A percentile compares a stretch with the other conserved stretches of the same genome.
These are phyloP conservation scores for Backusella macrospora DNA, from an alignment of 192 early-diverging fungal genomes.

Conservation along the genomic window DNA sequence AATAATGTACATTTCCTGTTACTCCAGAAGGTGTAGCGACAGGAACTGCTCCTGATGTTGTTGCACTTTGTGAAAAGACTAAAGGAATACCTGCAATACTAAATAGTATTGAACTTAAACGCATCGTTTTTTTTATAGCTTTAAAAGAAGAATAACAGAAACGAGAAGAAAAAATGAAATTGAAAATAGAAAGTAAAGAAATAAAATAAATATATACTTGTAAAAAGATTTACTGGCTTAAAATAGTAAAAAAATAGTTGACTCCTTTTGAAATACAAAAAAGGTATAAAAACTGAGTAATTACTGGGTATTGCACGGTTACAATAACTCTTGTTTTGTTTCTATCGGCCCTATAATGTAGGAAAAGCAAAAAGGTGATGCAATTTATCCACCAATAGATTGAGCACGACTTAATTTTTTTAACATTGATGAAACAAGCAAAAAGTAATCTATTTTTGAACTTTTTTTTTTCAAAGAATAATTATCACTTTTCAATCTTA, in stretches of 20 bases:
- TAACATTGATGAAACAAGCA: not conserved
- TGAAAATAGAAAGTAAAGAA: not conserved
- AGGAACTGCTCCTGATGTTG: not conserved
- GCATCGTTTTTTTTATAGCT: not conserved
- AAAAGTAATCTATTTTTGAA: slow-evolving; percentile 9
- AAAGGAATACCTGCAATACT: not conserved
- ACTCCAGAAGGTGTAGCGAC: slow-evolving; percentile 10
- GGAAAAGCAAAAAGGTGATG: not conserved
- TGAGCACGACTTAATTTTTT: not conserved
- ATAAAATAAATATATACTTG: not conserved
- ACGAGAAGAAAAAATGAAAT: not conserved
- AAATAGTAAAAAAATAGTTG: slow-evolving; percentile 17
- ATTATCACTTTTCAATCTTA: not conserved
- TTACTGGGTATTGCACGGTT: not conserved
- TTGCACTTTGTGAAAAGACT: not conserved
- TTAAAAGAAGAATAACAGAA: not conserved
- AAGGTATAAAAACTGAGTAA: not conserved
- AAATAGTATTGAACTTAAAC: not conserved
- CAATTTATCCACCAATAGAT: slow-evolving; percentile 5
- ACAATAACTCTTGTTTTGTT: not conserved
- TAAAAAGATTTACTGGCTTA: slow-evolving; percentile 12
- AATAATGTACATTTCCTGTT: slow-evolving; percentile 37
- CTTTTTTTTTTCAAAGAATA: not conserved
- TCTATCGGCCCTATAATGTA: slow-evolving; percentile 6
- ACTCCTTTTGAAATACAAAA: slow-evolving; percentile 10